These are phyloP conservation scores for Camellia granthamiana DNA, from an alignment of 148 eudicot genomes.

Conservation along the genomic window DNA sequence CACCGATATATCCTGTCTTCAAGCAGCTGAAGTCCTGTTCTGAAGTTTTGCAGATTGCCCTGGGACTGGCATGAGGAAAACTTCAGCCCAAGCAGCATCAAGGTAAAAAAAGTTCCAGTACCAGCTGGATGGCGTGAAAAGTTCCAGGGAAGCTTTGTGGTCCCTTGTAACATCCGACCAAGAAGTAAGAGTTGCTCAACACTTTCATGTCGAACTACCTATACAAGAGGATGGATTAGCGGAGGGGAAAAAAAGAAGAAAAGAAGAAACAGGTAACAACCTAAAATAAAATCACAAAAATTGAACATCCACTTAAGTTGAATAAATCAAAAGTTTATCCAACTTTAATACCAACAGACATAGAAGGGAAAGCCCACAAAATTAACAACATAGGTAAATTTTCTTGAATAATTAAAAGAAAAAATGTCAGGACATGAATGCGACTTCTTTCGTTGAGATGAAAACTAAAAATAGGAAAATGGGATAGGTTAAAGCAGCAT, in stretches of 20 bases:
- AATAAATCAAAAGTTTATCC: background rate
- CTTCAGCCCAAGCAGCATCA: constrained; percentile 94
- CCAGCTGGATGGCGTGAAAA: constrained; percentile 94
- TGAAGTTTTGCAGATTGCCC: constrained; percentile 77
- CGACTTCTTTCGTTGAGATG: constrained; percentile 1
- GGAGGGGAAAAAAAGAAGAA: background rate
- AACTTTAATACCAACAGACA: background rate
- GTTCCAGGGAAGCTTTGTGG: constrained; percentile 77
- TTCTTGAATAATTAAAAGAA: background rate
- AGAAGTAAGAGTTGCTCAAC: constrained; percentile 86
- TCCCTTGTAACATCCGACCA: constrained; percentile 97
- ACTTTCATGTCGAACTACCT: constrained; percentile 87
- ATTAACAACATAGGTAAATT: background rate
- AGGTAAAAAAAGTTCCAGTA: constrained; percentile 88
- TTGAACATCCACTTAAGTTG: background rate
- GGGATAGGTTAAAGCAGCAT: constrained; percentile 1
- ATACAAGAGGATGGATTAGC: constrained; percentile 9
- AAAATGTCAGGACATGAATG: background rate
- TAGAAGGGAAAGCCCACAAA: background rate
- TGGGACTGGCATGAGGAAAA: constrained; percentile 81
- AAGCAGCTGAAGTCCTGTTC: constrained; percentile 83
- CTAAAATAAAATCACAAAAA: background rate
- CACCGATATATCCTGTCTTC: constrained; percentile 96
- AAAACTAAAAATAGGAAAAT: background rate
- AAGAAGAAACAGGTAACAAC: background rate